Evolutionary conservation across 2,329 filamentous ascomycete species (phyloP).

Genomic region (Ophiocordyceps camponoti-saundersi): DNA sequence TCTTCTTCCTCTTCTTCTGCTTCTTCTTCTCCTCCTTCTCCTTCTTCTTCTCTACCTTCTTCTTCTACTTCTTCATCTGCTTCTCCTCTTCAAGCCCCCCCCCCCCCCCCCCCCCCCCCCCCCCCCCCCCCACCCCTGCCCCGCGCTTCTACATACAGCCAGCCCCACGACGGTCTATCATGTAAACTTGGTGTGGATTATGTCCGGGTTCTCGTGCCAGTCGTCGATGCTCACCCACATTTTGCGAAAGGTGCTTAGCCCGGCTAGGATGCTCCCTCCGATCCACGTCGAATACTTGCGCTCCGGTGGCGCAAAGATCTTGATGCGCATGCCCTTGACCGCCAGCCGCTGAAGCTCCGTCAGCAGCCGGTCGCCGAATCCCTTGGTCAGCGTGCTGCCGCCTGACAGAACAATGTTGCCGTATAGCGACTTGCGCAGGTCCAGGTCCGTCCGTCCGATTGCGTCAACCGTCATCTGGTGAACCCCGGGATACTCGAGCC

Average conservation of each 20-base stretch:
- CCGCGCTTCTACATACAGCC: too few species aligned
- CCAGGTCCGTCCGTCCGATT: slow-evolving; percentile 87
- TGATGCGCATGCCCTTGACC: slow-evolving; percentile 98
- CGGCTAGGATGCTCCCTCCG: slow-evolving; percentile 89
- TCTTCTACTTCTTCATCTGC: neutral
- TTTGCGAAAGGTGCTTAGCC: slow-evolving; percentile 97
- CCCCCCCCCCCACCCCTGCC: neutral
- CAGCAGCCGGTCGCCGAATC: slow-evolving; percentile 84
- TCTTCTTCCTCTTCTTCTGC: neutral
- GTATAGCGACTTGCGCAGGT: slow-evolving; percentile 84
- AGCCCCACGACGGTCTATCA: slow-evolving; percentile 22
- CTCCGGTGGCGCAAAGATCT: slow-evolving; percentile 96
- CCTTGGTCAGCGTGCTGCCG: slow-evolving; percentile 89
- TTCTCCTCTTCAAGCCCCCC: neutral
- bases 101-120: too few species aligned
- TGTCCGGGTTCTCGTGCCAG: slow-evolving; percentile 98
- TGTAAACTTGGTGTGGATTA: slow-evolving; percentile 96
- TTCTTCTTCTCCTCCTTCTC: neutral
- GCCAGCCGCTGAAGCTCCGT: slow-evolving; percentile 85
- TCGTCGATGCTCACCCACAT: slow-evolving; percentile 99
- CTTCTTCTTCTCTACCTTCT: neutral
- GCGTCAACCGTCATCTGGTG: slow-evolving; percentile 97
- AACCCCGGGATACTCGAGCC: slow-evolving; percentile 88
- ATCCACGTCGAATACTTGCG: slow-evolving; percentile 99
- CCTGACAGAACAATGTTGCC: slow-evolving; percentile 95